Evolutionary conservation across 1,284 basidiomycete genomes (phyloP).

Genomic region (Pseudozyma thailandica): DNA sequence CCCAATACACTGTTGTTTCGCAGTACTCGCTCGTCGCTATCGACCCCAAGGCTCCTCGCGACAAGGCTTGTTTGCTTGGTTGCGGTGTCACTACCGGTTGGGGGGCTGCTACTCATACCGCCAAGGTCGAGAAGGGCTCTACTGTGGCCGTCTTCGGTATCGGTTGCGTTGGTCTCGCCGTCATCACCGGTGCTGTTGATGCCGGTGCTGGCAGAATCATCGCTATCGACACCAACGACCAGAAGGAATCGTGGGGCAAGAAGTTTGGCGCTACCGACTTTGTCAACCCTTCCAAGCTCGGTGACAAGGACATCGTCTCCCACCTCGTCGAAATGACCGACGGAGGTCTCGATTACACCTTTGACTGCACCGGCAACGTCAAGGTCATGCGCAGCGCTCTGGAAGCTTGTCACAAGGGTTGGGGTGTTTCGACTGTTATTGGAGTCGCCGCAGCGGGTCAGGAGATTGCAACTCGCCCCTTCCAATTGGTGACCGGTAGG

Average conservation of each 20-base stretch:
- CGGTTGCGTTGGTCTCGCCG: constrained; percentile 94
- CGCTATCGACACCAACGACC: constrained; percentile 92
- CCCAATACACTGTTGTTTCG: constrained; percentile 97
- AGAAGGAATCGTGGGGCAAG: constrained; percentile 79
- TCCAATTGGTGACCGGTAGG: constrained; percentile 86
- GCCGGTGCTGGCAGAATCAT: constrained; percentile 88
- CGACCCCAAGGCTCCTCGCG: constrained; percentile 83
- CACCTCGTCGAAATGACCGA: constrained; percentile 92
- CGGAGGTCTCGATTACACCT: constrained; percentile 96
- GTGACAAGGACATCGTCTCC: constrained; percentile 77
- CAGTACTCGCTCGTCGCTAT: constrained; percentile 96
- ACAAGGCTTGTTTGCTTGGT: constrained; percentile 91
- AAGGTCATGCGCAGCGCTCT: constrained; percentile 94
- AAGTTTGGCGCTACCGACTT: constrained; percentile 98
- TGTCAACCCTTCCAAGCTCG: constrained; percentile 81
- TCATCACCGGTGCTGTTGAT: constrained; percentile 76
- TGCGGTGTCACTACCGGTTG: constrained; percentile 98
- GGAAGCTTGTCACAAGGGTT: constrained; percentile 91
- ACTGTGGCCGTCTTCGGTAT: constrained; percentile 94
- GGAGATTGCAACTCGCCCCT: constrained; percentile 94
- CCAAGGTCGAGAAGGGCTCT: constrained; percentile 73
- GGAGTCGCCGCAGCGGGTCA: constrained; percentile 84
- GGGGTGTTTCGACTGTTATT: constrained; percentile 90
- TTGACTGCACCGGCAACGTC: constrained; percentile 92
- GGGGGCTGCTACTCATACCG: constrained; percentile 80